Evolutionary conservation across 345 rosid species (phyloP).

Genomic region (Erysimum cheiranthoides): DNA sequence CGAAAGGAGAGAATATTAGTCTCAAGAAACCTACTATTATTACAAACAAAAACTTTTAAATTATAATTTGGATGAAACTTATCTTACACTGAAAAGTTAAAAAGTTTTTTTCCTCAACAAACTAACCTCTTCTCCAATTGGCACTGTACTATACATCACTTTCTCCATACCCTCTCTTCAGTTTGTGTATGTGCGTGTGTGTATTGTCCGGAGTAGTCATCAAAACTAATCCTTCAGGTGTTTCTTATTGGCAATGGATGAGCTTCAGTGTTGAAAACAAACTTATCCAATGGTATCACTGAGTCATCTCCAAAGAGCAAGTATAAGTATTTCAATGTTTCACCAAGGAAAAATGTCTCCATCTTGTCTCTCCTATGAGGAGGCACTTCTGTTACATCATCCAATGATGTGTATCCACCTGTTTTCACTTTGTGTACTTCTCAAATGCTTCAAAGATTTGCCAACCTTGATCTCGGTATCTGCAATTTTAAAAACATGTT

Average conservation of each 20-base stretch:
- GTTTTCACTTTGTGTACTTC: constrained; percentile 74
- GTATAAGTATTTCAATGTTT: constrained; percentile 87
- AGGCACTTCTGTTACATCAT: constrained; percentile 82
- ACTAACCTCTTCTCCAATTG: constrained; percentile 15
- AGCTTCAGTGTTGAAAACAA: constrained; percentile 91
- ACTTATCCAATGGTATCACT: constrained; percentile 79
- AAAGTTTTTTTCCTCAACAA: constrained; percentile 4
- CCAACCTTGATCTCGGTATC: constrained; percentile 97
- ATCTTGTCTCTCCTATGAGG: constrained; percentile 89
- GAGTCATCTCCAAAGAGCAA: constrained; percentile 85
- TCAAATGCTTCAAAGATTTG: constrained; percentile 96
- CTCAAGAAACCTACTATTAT: constrained; percentile 21
- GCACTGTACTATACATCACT: constrained; percentile 36
- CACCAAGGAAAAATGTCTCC: constrained; percentile 95
- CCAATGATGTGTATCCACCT: constrained; percentile 86
- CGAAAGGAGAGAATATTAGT: not conserved
- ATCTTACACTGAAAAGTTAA: constrained; percentile 23
- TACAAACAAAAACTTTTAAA: not conserved
- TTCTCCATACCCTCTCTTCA: constrained; percentile 25
- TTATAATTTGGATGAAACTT: constrained; percentile 5
- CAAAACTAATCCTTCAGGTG: constrained; percentile 35
- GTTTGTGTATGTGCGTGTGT: constrained; percentile 20
- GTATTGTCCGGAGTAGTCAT: constrained; percentile 31
- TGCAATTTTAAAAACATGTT: constrained; percentile 45
- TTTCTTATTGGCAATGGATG: constrained; percentile 81